phyloP scores from a whole-genome alignment of 139 green algal genomes.

The Dunaliella primolecta region DNA sequence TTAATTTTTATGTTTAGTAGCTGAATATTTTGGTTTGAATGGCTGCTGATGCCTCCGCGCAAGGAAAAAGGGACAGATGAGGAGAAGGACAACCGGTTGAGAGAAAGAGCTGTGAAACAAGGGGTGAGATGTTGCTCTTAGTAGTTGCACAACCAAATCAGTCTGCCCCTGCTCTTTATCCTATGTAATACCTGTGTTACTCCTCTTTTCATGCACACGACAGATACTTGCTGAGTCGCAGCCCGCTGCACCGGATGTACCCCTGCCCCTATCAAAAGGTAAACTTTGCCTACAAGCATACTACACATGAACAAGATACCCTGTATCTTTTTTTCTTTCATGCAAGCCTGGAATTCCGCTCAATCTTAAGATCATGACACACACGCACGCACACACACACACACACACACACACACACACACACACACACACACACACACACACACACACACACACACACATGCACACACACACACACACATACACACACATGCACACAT shows the following conservation, averaged over 20 bases:
- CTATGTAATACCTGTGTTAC: too few species aligned
- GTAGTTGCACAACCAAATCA: too few species aligned
- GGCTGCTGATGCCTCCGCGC: not conserved
- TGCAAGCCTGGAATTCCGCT: too few species aligned
- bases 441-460: not conserved
- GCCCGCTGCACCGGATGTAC: not conserved
- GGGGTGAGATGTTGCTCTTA: too few species aligned
- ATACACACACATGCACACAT: constrained; percentile 4
- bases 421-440: not conserved
- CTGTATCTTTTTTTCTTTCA: too few species aligned
- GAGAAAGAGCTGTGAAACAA: not conserved
- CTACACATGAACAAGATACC: too few species aligned
- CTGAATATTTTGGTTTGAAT: too few species aligned
- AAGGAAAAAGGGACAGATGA: not conserved
- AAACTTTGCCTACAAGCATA: too few species aligned
- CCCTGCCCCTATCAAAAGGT: constrained; percentile 10
- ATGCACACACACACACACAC: constrained; percentile 5
- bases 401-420: constrained; percentile 12
- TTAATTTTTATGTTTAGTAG: too few species aligned
- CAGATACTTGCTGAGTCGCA: not conserved
- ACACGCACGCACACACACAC: not conserved
- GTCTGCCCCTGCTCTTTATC: too few species aligned
- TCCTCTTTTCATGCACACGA: too few species aligned
- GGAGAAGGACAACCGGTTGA: not conserved
- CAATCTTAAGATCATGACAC: too few species aligned